A percentile compares a stretch with the other conserved stretches of the same genome.
Evolutionary conservation across 2,329 filamentous ascomycete genomes (phyloP).

Genomic region (Thelonectria rubi): DNA sequence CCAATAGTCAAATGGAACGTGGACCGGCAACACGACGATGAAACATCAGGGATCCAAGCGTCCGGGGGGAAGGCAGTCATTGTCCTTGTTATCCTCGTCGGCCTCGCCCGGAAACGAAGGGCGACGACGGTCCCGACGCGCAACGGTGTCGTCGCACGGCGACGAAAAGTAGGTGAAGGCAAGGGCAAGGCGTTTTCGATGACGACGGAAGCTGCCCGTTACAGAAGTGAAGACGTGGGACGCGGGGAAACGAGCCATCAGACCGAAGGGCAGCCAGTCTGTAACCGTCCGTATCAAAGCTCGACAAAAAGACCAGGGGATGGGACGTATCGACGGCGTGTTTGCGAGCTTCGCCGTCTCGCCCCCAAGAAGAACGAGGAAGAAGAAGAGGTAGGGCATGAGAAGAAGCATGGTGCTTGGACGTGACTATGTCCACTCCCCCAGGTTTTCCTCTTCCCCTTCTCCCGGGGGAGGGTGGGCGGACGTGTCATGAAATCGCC

Average conservation of each 20-base stretch:
- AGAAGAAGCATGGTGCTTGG: not conserved
- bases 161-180: not conserved
- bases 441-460: slow-evolving; percentile 1
- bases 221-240: slow-evolving; percentile 10
- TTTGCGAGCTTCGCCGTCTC: slow-evolving; percentile 7
- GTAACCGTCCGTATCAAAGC: slow-evolving; percentile 13
- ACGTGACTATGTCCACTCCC: slow-evolving; percentile 21
- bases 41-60: slow-evolving; percentile 14
- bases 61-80: not conserved
- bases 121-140: slow-evolving; percentile 11
- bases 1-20: slow-evolving; percentile 21
- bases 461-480: not conserved
- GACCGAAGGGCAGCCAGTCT: not conserved
- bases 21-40: slow-evolving; percentile 17
- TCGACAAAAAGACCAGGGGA: slow-evolving; percentile 5
- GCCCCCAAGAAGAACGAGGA: no score
- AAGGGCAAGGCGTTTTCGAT: not conserved
- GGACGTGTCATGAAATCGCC: not conserved
- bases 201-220: slow-evolving; percentile 11
- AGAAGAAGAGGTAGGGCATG: no score
- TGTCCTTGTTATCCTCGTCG: not conserved
- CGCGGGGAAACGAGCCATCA: slow-evolving; percentile 1
- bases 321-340: not conserved
- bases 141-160: not conserved
- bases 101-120: slow-evolving; percentile 14